Conservation (phyloP, 805 yeast genomes). For the Candida dajiaensis region DNA sequence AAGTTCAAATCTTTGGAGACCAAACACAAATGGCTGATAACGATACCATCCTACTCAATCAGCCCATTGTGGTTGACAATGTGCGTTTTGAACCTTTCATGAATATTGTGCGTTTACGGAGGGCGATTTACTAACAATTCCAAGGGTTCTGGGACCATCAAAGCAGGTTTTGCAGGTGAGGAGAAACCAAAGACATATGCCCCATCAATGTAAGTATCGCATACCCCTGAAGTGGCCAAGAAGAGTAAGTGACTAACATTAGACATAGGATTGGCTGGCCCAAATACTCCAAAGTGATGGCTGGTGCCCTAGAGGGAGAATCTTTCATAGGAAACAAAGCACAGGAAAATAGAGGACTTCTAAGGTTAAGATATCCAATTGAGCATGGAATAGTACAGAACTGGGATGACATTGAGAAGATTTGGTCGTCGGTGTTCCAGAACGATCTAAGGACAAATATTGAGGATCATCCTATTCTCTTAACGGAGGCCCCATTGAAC, state of each 20-base stretch:
- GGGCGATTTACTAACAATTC: constrained; percentile 1
- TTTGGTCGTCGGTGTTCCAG: constrained; percentile 68
- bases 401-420: constrained; percentile 82
- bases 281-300: constrained; percentile 79
- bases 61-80: constrained; percentile 73
- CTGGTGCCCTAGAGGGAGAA: constrained; percentile 60
- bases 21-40: constrained; percentile 6
- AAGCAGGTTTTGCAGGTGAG: constrained; percentile 92
- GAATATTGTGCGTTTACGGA: neutral
- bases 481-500: constrained; percentile 87
- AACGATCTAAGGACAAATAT: constrained; percentile 50
- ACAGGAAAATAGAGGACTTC: constrained; percentile 70
- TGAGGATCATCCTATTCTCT: constrained; percentile 81
- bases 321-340: constrained; percentile 73
- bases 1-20: too few relatives aligned
- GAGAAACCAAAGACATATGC: constrained; percentile 66
- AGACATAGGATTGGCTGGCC: constrained; percentile 61
- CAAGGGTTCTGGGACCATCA: constrained; percentile 73
- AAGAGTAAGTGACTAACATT: constrained; percentile 4
- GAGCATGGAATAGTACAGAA: constrained; percentile 71
- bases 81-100: constrained; percentile 23
- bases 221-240: neutral
- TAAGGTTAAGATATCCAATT: constrained; percentile 65
- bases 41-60: constrained; percentile 40
- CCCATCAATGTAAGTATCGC: constrained; percentile 41